Evolutionary conservation across 257 asterid species (phyloP), one percentile per base, ranked within the genome.

Genomic region (Solanum lignicaule): DNA sequence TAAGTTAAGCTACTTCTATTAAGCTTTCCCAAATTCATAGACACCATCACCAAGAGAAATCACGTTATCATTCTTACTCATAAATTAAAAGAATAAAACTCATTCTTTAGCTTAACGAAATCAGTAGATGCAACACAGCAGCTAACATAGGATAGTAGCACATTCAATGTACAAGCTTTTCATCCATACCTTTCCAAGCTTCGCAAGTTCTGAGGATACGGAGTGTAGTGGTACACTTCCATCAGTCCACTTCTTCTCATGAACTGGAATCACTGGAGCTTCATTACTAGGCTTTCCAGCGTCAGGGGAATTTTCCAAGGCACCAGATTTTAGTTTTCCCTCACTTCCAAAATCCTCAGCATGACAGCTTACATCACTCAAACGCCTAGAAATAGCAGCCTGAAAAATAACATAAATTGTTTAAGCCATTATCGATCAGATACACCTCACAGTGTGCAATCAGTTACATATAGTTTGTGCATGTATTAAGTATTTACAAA

Each of bases 231-330:
- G 88, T 43, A 97, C 90, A 89, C 96, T 93, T 20, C 99, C 99
- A 89, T 96, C 98, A 16, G 99, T 97, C 99, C 99, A 97, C 90
- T 95, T 97, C 97, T 94, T 97, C 88, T 96, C 99, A 87, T 97
- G 98, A 82, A 97, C 93, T 25, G 98, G 94, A 87, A 97, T 96
- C 41, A 95, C 98, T 5, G 98, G 97, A 81, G 96, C 95, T 68
- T 69, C 90, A 52, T 85, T 91, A 32, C 65, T 90, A 27, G 89
- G 84, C 88, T 93, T 94, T 88, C 91, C 95, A 9, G 86, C 10
- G 16, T 55, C 91, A 5, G 46, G 60, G 3, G 85, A 86, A 86
- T 88, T 87, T 68, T 90, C 96, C 35, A 86, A 36, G 9, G 62
- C 88, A 21, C 86, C 29, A 6, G 91, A 86, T 84, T 91, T 92